Percentiles rank a stretch among this genome's conserved stretches.
Evolutionary conservation across 148 eudicot species (phyloP).

Genomic region (Arbutus unedo): DNA sequence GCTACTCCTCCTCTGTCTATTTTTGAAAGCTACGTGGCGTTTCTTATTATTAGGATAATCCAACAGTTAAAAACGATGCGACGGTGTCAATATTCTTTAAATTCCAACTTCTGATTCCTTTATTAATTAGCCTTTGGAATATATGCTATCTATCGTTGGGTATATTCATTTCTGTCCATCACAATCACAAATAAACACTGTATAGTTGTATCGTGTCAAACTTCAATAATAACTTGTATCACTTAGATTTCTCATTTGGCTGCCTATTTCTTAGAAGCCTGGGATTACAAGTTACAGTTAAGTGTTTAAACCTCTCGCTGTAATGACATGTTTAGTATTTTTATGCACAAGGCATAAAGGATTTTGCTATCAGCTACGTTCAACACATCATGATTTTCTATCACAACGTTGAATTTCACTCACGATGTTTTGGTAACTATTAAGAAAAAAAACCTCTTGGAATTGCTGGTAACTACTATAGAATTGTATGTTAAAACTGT

Average conservation of each 20-base stretch:
- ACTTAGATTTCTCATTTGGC: background rate
- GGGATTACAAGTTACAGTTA: background rate
- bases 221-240: background rate
- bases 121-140: background rate
- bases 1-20: background rate
- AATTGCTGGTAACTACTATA: too few species aligned
- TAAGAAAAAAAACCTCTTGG: too few species aligned
- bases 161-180: background rate
- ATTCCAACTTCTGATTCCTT: background rate
- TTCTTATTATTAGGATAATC: too few species aligned
- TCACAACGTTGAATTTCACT: too few species aligned
- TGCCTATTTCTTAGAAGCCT: background rate
- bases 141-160: background rate
- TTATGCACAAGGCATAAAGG: background rate
- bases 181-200: background rate
- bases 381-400: too few species aligned
- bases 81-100: too few species aligned
- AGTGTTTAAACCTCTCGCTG: background rate
- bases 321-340: background rate
- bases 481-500: too few species aligned
- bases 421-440: too few species aligned
- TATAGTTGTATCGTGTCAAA: background rate
- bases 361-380: background rate
- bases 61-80: too few species aligned
- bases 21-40: background rate